Evolutionary conservation across 345 rosid species (phyloP).

Genomic region (Geranium brycei): DNA sequence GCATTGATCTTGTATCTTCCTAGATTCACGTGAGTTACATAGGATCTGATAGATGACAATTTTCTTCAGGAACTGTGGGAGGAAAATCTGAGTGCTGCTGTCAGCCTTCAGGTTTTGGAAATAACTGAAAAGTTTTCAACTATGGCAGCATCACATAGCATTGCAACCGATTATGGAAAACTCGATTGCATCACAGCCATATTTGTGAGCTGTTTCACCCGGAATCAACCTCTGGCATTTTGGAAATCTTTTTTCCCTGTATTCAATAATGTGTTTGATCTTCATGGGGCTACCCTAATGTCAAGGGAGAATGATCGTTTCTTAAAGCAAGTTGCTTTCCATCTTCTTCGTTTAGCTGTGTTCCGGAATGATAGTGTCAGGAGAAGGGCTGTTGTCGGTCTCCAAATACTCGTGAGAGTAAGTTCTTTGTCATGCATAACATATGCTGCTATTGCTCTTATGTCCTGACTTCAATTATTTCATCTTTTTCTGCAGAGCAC

Average conservation of each 20-base stretch:
- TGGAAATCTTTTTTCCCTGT: slow-evolving; percentile 85
- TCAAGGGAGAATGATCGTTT: slow-evolving; percentile 99
- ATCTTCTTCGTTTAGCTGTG: slow-evolving; percentile 91
- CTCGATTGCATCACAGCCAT: slow-evolving; percentile 87
- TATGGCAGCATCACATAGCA: slow-evolving; percentile 79
- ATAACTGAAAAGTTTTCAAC: slow-evolving; percentile 71
- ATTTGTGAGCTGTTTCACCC: slow-evolving; percentile 76
- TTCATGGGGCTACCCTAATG: slow-evolving; percentile 92
- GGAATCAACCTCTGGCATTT: slow-evolving; percentile 81
- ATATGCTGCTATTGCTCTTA: slow-evolving; percentile 6
- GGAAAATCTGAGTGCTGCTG: slow-evolving; percentile 94
- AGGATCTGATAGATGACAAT: slow-evolving; percentile 8
- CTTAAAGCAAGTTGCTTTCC: slow-evolving; percentile 92
- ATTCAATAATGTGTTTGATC: slow-evolving; percentile 62
- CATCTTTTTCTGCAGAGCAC: slow-evolving; percentile 65
- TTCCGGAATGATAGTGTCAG: slow-evolving; percentile 87
- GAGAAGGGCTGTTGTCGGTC: slow-evolving; percentile 89
- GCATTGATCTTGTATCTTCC: no score
- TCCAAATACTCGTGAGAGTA: slow-evolving; percentile 90
- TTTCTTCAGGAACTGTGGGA: slow-evolving; percentile 93
- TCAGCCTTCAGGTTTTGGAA: slow-evolving; percentile 96
- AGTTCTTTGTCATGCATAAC: slow-evolving; percentile 17
- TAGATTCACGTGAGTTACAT: no score
- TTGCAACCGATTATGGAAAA: slow-evolving; percentile 95
- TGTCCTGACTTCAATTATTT: slow-evolving; percentile 11